Evolutionary conservation across 805 yeast genomes (phyloP).

Genomic region (Ogataea siamensis): DNA sequence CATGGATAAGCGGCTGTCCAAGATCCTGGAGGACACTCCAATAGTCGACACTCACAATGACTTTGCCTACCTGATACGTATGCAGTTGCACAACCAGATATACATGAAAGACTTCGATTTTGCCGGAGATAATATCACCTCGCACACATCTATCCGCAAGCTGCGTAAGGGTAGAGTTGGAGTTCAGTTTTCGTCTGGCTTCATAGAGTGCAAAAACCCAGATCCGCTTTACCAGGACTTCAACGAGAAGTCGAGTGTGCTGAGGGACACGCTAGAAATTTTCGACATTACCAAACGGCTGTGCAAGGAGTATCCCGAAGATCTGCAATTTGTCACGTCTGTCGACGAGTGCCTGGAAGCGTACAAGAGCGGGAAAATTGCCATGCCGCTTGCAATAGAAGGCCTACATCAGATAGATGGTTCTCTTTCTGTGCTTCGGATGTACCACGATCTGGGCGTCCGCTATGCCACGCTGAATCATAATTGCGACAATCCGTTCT

Average conservation of each 20-base stretch:
- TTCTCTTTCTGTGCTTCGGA: constrained; percentile 46
- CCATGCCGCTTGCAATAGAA: constrained; percentile 49
- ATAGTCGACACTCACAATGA: constrained; percentile 52
- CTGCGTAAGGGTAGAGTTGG: constrained; percentile 44
- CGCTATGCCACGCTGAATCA: constrained; percentile 51
- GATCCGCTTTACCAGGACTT: constrained; percentile 42
- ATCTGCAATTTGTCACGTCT: constrained; percentile 39
- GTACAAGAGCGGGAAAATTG: constrained; percentile 36
- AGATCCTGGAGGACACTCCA: constrained; percentile 30
- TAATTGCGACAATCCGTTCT: constrained; percentile 54
- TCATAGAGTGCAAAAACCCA: constrained; percentile 43
- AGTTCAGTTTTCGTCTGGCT: constrained; percentile 47
- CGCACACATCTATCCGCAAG: constrained; percentile 36
- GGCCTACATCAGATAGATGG: constrained; percentile 50
- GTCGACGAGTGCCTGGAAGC: constrained; percentile 38
- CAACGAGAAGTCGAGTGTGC: constrained; percentile 41
- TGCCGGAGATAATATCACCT: constrained; percentile 2
- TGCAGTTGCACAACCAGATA: constrained; percentile 43
- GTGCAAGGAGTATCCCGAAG: constrained; percentile 37
- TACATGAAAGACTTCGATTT: constrained; percentile 37
- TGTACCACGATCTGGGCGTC: constrained; percentile 46
- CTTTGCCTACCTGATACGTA: constrained; percentile 44
- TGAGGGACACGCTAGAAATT: constrained; percentile 51
- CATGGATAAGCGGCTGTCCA: constrained; percentile 2
- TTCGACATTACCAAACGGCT: constrained; percentile 47